phyloP scores from a whole-genome alignment of 2,329 filamentous ascomycete genomes.

The Paraphoma sp. region DNA sequence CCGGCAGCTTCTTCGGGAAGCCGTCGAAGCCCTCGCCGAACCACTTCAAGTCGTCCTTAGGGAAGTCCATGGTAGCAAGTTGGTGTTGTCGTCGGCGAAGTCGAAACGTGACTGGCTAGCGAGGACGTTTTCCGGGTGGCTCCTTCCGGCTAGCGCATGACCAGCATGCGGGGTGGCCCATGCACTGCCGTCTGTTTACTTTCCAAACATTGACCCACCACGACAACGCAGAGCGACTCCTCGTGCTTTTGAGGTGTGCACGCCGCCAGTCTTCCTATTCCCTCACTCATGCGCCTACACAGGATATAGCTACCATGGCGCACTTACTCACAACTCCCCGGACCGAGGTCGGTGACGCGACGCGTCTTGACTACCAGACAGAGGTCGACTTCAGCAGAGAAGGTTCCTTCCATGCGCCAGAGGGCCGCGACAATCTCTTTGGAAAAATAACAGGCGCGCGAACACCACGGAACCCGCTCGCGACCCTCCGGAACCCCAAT shows the following conservation, averaged over 20 bases:
- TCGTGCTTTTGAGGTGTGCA: conserved; percentile 18
- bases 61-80: conserved; percentile 37
- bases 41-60: conserved; percentile 66
- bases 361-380: conserved; percentile 65
- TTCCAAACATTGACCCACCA: conserved; percentile 27
- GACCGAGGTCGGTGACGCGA: conserved; percentile 83
- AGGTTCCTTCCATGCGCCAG: conserved; percentile 78
- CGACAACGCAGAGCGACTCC: conserved; percentile 11
- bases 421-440: conserved; percentile 77
- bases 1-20: conserved; percentile 73
- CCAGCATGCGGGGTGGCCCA: conserved; percentile 15
- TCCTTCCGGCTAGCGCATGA: conserved; percentile 16
- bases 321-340: conserved; percentile 80
- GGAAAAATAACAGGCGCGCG: conserved; percentile 70
- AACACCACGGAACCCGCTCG: conserved; percentile 79
- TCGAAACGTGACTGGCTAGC: conserved; percentile 27
- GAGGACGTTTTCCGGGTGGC: conserved; percentile 18
- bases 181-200: conserved; percentile 10
- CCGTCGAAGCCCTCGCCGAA: conserved; percentile 70
- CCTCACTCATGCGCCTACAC: conserved; percentile 38
- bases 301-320: conserved; percentile 47
- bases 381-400: conserved; percentile 85
- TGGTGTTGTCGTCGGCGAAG: conserved; percentile 19
- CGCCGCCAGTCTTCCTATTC: conserved; percentile 19
- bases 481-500: conserved; percentile 59